Evolutionary conservation across 768 basidiomycete genomes (phyloP).

Genomic region (Boletus eberwhitei): DNA sequence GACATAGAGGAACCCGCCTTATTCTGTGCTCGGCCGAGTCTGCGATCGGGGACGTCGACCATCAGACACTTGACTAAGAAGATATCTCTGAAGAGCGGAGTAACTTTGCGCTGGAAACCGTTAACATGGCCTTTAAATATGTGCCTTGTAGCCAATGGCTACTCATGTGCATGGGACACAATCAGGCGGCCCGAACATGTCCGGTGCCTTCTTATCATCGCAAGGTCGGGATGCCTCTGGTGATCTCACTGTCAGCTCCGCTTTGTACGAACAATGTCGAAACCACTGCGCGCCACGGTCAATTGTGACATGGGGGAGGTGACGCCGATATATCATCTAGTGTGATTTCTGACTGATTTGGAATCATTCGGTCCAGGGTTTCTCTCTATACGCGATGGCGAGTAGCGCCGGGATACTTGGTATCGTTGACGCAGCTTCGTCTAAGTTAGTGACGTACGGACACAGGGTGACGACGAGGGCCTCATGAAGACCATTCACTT

Average conservation of each 20-base stretch:
- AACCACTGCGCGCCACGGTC: constrained; percentile 38
- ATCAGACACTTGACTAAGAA: background rate
- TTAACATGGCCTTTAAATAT: background rate
- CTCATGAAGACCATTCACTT: constrained; percentile 57
- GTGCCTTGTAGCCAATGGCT: background rate
- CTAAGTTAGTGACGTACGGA: background rate
- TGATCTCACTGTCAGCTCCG: background rate
- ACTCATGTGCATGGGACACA: background rate
- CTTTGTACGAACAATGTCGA: constrained; percentile 13
- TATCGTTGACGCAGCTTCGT: background rate
- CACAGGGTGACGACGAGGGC: constrained; percentile 48
- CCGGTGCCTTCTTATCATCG: background rate
- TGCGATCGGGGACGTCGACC: background rate
- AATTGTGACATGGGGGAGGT: constrained; percentile 62
- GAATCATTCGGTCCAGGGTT: constrained; percentile 37
- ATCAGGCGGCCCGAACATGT: background rate
- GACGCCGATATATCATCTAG: background rate
- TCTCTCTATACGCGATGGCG: constrained; percentile 48
- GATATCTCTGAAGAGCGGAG: background rate
- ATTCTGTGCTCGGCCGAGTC: background rate
- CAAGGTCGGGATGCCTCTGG: background rate
- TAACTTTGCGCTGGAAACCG: background rate
- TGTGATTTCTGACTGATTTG: constrained; percentile 2
- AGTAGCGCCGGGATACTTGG: background rate
- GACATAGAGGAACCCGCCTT: background rate